Conservation (phyloP, 2,329 filamentous ascomycete genomes). For the Bipolaris sorokiniana region DNA sequence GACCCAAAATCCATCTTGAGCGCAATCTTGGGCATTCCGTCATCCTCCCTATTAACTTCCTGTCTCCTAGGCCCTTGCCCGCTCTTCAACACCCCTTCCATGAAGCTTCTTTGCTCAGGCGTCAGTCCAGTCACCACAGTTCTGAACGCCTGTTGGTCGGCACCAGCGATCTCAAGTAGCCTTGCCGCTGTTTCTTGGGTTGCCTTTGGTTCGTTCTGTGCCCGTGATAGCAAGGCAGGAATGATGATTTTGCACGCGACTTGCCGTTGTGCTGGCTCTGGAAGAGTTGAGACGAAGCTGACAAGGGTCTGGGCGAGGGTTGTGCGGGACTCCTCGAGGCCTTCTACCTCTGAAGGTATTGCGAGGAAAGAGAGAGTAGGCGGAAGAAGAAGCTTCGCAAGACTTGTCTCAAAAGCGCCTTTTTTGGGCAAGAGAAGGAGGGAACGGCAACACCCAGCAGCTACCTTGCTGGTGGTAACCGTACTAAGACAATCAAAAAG, state of each 20-base stretch:
- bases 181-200: constrained; percentile 72
- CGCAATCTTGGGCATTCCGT: constrained; percentile 77
- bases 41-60: constrained; percentile 61
- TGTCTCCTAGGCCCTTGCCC: constrained; percentile 53
- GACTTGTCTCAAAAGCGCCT: constrained; percentile 57
- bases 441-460: constrained; percentile 86
- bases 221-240: constrained; percentile 76
- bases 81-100: constrained; percentile 80
- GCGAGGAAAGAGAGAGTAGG: constrained; percentile 77
- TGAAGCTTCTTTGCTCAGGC: constrained; percentile 71
- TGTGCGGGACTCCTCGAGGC: constrained; percentile 76
- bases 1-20: constrained; percentile 86
- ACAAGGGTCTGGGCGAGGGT: constrained; percentile 77
- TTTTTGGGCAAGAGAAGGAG: constrained; percentile 71
- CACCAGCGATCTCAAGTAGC: constrained; percentile 79
- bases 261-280: constrained; percentile 35
- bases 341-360: constrained; percentile 67
- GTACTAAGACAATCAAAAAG: constrained; percentile 82
- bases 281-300: constrained; percentile 65
- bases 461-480: constrained; percentile 84
- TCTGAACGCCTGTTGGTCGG: constrained; percentile 75
- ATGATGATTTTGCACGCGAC: constrained; percentile 77
- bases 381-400: constrained; percentile 76
- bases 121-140: constrained; percentile 74
- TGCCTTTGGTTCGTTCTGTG: constrained; percentile 66